Evolutionary conservation across 768 basidiomycete species (phyloP).

Genomic region (Rhizopogon rudus): DNA sequence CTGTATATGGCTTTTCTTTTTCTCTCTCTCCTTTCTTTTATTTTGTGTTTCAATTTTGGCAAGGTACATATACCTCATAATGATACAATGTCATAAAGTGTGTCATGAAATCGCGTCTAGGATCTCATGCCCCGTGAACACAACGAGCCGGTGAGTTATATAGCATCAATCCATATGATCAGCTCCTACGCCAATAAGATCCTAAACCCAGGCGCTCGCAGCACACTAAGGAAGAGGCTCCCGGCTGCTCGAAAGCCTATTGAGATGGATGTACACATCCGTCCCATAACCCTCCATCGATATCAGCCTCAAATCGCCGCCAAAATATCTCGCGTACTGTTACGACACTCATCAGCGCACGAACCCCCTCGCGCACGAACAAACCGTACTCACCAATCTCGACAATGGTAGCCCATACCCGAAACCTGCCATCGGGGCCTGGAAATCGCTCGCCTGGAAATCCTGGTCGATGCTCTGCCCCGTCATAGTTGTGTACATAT

Average conservation of each 20-base stretch:
- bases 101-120: neutral
- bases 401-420: slow-evolving; percentile 93
- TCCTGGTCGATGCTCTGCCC: slow-evolving; percentile 69
- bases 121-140: neutral
- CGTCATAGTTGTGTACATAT: slow-evolving; percentile 90
- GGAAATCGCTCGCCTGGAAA: slow-evolving; percentile 84
- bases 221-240: slow-evolving; percentile 61
- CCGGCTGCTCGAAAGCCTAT: slow-evolving; percentile 75
- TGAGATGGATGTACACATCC: slow-evolving; percentile 91
- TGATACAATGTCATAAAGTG: neutral
- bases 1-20: neutral
- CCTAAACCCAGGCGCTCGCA: neutral
- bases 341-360: neutral
- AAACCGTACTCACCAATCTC: slow-evolving; percentile 58
- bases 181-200: neutral
- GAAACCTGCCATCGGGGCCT: slow-evolving; percentile 97
- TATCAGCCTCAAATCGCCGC: slow-evolving; percentile 87
- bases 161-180: neutral
- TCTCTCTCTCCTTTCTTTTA: neutral
- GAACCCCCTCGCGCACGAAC: neutral
- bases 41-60: neutral
- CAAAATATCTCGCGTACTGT: slow-evolving; percentile 93
- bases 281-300: slow-evolving; percentile 99
- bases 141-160: neutral
- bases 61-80: neutral